phyloP scores from a whole-genome alignment of 2,329 filamentous ascomycete genomes.

The Aspergillus amoenus region DNA sequence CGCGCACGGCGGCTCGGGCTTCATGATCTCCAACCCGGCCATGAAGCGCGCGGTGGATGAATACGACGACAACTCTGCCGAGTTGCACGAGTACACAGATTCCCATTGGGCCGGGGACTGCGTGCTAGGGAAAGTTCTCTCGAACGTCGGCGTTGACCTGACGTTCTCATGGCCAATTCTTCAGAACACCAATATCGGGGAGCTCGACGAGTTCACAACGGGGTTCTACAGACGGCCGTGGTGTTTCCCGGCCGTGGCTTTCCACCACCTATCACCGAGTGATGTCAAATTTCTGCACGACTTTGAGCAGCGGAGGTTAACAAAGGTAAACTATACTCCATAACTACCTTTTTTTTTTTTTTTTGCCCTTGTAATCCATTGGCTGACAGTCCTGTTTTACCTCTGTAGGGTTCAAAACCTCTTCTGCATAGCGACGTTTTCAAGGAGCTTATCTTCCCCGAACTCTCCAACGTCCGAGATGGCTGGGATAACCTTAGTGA shows the following conservation, averaged over 20 bases:
- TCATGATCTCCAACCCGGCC: conserved; percentile 52
- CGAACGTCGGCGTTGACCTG: conserved; percentile 47
- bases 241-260: conserved; percentile 52
- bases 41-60: conserved; percentile 46
- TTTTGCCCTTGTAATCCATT: neutral
- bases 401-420: conserved; percentile 5
- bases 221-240: conserved; percentile 45
- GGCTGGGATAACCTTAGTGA: conserved; percentile 39
- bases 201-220: conserved; percentile 44
- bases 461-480: conserved; percentile 28
- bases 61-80: conserved; percentile 41
- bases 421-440: conserved; percentile 39
- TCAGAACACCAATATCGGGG: conserved; percentile 43
- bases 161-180: conserved; percentile 51
- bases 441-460: conserved; percentile 36
- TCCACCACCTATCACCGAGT: conserved; percentile 48
- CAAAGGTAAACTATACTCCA: neutral
- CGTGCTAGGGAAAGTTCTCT: conserved; percentile 49
- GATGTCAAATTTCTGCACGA: conserved; percentile 46
- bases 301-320: conserved; percentile 47
- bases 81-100: conserved; percentile 48
- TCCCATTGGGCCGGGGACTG: conserved; percentile 52
- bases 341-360: neutral
- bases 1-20: conserved; percentile 55
- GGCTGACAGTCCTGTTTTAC: neutral